Evolutionary conservation across 2,329 filamentous ascomycete genomes (phyloP), one percentile per base, ranked within the genome.

Genomic region (Penicillium sp.): DNA sequence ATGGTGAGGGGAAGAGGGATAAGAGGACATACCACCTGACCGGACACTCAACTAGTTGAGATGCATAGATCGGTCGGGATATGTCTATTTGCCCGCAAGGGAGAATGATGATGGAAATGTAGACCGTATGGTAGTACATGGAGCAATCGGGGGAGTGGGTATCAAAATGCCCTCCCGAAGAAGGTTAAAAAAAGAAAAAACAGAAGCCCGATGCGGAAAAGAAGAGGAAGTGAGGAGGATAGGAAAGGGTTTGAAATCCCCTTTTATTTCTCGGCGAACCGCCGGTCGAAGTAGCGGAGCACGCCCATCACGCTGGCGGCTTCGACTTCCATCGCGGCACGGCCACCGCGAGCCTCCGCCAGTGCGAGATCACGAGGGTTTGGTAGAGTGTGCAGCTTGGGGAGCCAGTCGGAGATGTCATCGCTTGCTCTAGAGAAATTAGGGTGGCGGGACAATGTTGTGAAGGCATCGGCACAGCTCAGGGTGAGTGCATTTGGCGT

Each of bases 251-350:
- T 13, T 42, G 4, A 7, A 14, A 24, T 26, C 16, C 18, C 14
- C 31, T 18, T 48, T 64, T 66, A 73, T 67, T 75, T 74, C 48
- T 74, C 72, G 33, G 74, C 73, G 52, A 92, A 92, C 50, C 89
- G 78, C 46, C 90, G 81, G 66, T 92, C 89, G 74, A 92, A 92
- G 59, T 89, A 87, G 71, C 89, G 90, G 55, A 92, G 75, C n/a
- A 92, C 89, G 37, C 87, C 88, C 89, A 92, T 92, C 51, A 92
- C 91, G 71, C 89, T 92, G 0, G 89, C 89, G 6, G 89, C 88
- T 73, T 92, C 89, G 14, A 92, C 88, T 70, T 92, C 89, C 64
- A 92, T 86, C 1, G 89, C 86, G 37, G 82, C 81, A 47, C 74
- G 62, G 14, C 65, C 58, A 11, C 57, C 59, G 8, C 61, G 51